A percentile compares a stretch with the other conserved stretches of the same genome.
Evolutionary conservation across 176 grass and related monocot genomes (phyloP).

Genomic region (Aegilops bicornis): DNA sequence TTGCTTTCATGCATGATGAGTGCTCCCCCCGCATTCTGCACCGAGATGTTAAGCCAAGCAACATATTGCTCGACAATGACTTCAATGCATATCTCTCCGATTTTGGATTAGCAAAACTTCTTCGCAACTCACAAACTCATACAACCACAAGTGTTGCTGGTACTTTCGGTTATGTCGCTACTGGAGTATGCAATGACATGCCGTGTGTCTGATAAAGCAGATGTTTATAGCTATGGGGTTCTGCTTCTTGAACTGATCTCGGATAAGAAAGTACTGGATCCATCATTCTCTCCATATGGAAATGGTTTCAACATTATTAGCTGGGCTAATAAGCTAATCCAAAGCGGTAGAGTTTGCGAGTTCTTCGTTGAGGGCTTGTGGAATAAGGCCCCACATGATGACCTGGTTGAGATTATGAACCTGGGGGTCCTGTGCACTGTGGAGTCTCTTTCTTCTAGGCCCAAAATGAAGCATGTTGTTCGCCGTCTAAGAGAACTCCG

Average conservation of each 20-base stretch:
- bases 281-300: constrained; percentile 91
- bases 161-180: constrained; percentile 87
- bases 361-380: constrained; percentile 84
- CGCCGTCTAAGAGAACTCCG: constrained; percentile 60
- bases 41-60: constrained; percentile 91
- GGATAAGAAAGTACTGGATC: constrained; percentile 81
- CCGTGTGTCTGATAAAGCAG: constrained; percentile 88
- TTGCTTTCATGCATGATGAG: constrained; percentile 69
- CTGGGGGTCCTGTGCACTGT: constrained; percentile 72
- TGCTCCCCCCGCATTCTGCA: constrained; percentile 75
- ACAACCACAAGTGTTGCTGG: constrained; percentile 81
- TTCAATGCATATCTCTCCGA: constrained; percentile 84
- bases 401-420: constrained; percentile 77
- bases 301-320: constrained; percentile 85
- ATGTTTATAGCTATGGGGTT: constrained; percentile 89
- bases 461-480: constrained; percentile 86
- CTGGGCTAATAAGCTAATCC: constrained; percentile 68
- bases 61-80: constrained; percentile 76
- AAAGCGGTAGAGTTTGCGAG: constrained; percentile 60
- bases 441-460: constrained; percentile 61
- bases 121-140: constrained; percentile 85
- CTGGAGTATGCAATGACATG: constrained; percentile 92
- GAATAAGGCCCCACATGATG: constrained; percentile 82
- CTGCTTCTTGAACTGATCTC: constrained; percentile 83
- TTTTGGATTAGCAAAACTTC: constrained; percentile 80